Evolutionary conservation across 75 land plant species (phyloP).

Genomic region (Cupressus sempervirens): DNA sequence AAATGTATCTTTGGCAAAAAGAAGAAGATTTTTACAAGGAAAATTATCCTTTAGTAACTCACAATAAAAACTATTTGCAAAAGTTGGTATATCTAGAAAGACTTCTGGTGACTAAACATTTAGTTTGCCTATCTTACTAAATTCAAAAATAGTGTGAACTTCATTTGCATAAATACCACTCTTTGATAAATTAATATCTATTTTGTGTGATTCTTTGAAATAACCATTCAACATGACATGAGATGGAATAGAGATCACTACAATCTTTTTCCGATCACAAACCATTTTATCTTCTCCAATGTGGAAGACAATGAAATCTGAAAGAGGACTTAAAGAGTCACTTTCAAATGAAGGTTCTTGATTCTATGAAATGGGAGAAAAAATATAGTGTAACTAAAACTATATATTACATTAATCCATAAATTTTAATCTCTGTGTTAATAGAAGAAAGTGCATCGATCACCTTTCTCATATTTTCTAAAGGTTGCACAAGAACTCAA

Average conservation of each 20-base stretch:
- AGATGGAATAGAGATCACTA: slow-evolving; percentile 74
- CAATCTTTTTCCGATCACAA: slow-evolving; percentile 78
- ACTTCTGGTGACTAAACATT: slow-evolving; percentile 42
- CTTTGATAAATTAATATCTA: slow-evolving; percentile 75
- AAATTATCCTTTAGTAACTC: slow-evolving; percentile 82
- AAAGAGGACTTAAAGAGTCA: background rate
- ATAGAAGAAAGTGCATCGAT: too few relatives aligned
- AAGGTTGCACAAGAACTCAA: too few relatives aligned
- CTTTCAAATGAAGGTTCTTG: background rate
- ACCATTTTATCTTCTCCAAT: slow-evolving; percentile 64
- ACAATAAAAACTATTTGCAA: slow-evolving; percentile 94
- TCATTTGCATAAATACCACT: slow-evolving; percentile 73
- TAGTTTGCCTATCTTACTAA: slow-evolving; percentile 59
- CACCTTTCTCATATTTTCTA: too few relatives aligned
- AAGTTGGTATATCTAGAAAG: slow-evolving; percentile 72
- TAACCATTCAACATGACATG: slow-evolving; percentile 91
- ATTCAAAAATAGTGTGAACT: slow-evolving; percentile 66
- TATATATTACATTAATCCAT: too few relatives aligned
- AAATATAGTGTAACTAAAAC: too few relatives aligned
- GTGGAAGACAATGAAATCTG: slow-evolving; percentile 45
- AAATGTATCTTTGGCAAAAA: too few relatives aligned
- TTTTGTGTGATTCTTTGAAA: slow-evolving; percentile 66
- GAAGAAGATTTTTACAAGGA: too few relatives aligned
- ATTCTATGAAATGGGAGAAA: background rate
- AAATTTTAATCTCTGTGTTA: too few relatives aligned